These are phyloP conservation scores for Eucalyptus microcorys DNA, from an alignment of 345 rosid species.

Conservation along the genomic window DNA sequence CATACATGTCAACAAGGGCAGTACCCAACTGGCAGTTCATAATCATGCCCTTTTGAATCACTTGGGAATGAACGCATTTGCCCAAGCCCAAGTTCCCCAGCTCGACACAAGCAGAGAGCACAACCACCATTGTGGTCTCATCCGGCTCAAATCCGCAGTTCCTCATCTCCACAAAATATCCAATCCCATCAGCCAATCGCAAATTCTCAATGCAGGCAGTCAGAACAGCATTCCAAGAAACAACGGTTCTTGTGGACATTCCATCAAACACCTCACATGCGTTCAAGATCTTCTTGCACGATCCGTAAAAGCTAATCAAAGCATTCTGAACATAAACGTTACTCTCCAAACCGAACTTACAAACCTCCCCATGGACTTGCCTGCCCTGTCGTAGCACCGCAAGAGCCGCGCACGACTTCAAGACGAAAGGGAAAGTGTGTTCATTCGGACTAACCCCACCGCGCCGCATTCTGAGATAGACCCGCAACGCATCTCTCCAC, in stretches of 20 bases:
- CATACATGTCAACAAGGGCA: constrained; percentile 77
- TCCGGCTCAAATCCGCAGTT: constrained; percentile 32
- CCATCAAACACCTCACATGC: constrained; percentile 62
- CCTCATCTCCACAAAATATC: constrained; percentile 45
- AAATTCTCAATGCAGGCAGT: constrained; percentile 41
- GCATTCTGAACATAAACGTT: constrained; percentile 61
- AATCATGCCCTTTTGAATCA: constrained; percentile 38
- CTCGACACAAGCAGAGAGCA: constrained; percentile 42
- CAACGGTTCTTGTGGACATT: constrained; percentile 51
- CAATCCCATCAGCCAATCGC: constrained; percentile 22
- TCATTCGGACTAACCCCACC: constrained; percentile 43
- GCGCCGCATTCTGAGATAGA: constrained; percentile 48
- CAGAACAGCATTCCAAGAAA: constrained; percentile 76
- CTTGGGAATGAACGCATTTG: constrained; percentile 51
- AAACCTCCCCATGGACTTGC: constrained; percentile 51
- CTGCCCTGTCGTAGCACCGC: constrained; percentile 41
- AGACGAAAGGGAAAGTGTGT: constrained; percentile 64
- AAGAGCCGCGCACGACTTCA: constrained; percentile 48
- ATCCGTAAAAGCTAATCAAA: constrained; percentile 57
- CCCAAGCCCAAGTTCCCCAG: constrained; percentile 64
- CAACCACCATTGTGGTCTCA: constrained; percentile 66
- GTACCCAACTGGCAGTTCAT: constrained; percentile 62
- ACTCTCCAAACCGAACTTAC: constrained; percentile 48
- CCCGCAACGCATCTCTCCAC: constrained; percentile 37
- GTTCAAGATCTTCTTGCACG: constrained; percentile 38